Base-by-base conservation (phyloP, 495 filamentous ascomycete genomes). In the Penicillium cataractarum region DNA sequence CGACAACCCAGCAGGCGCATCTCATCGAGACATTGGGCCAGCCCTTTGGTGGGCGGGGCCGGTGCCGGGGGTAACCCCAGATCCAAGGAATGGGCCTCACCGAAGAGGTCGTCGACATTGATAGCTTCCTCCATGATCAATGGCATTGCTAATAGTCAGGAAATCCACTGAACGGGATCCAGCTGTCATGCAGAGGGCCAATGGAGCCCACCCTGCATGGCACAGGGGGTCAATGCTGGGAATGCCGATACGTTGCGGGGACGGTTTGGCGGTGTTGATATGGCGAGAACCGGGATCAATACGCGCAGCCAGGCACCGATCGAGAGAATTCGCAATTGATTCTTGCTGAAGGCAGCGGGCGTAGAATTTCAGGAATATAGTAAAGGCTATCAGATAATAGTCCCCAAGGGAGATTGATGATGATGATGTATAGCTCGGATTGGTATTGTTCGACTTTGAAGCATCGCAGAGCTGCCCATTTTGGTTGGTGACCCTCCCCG, bases 1-100 rank as follows among this genome's bases (percentile, higher is more conserved):
- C 89, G 90, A 70, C 92, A 96, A 3, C 93, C 94, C 60, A 84
- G 83, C 52, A 83, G 67, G 44, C 91, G 87, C 70, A 96, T 82
- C 64, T 97, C 92, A 70, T 93, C 91, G 31, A 97, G 65, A 39
- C 90, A 87, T 68, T 89, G 86, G 33, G 82, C 81, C 13, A 96
- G 82, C 46, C 87, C 86, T 75, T 89, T 90, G 59, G 86, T 84
- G 3, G 82, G 79, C 8, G 82, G 76, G 22, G 54, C 54, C 10
- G 79, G 72, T 22, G 85, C 77, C 27, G 86, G 66, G 26, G 81
- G 77, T 62, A 94, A 76, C 46, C 80, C 81, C 71, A 80, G 58
- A 55, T 74, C 77, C 40, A 80, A 69, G 39, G 79, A 72, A 64
- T 82, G 81, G 49, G 82, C 78, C 74, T 93, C 91, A 26, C 89